Conservation (phyloP, 306 rosid genomes). For the Cyamopsis tetragonoloba region DNA sequence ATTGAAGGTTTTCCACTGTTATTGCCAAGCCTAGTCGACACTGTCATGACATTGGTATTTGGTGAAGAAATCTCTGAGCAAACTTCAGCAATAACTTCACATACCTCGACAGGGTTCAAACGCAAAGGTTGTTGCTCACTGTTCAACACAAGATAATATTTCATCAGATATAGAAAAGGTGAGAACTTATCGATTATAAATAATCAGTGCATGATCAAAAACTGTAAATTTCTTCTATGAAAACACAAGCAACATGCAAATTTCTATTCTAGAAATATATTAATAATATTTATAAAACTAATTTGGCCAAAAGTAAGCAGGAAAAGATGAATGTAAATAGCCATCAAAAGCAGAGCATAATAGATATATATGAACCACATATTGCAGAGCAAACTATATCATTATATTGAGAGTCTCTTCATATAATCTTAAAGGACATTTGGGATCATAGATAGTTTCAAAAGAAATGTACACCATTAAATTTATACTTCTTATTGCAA, state of each 20-base stretch:
- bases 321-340: not conserved
- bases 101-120: slow-evolving; percentile 80
- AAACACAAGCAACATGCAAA: slow-evolving; percentile 15
- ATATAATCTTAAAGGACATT: not conserved
- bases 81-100: slow-evolving; percentile 90
- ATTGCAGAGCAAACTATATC: not conserved
- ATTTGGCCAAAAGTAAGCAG: not conserved
- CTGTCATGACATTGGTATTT: slow-evolving; percentile 44
- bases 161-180: slow-evolving; percentile 22
- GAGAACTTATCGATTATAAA: not conserved
- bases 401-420: not conserved
- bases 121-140: slow-evolving; percentile 93
- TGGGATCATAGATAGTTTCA: not conserved
- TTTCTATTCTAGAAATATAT: not conserved
- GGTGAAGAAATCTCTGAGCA: slow-evolving; percentile 72
- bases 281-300: not conserved
- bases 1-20: slow-evolving; percentile 70
- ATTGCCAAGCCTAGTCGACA: slow-evolving; percentile 55
- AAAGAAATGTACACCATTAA: not conserved
- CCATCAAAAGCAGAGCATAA: not conserved
- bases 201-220: not conserved
- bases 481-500: not conserved
- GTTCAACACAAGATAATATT: slow-evolving; percentile 37
- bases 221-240: not conserved
- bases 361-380: not conserved